Evolutionary conservation across 441 rosid genomes (phyloP), one percentile per base, ranked within the genome.

Genomic region (Bocquillonia castaneifolia): DNA sequence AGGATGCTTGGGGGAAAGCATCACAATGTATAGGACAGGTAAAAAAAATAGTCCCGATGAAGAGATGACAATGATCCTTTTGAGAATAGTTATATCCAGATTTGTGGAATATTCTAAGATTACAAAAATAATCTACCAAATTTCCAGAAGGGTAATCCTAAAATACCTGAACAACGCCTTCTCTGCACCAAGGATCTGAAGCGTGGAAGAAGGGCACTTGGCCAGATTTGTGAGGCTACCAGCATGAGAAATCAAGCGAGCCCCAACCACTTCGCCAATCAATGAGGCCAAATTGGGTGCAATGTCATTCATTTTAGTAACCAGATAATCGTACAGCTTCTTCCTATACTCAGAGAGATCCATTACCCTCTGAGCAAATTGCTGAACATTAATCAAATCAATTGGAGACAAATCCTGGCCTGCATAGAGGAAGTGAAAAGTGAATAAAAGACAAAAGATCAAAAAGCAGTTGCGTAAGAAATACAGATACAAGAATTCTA

Each of bases 161-260:
- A 64, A 61, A 39, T 40, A 89, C 98, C 98, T 92, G 85, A 95
- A 95, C 57, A 95, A 89, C 12, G 97, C 99, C 78, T 90, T 95
- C 81, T 92, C 98, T 1, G 97, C 99, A 55, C 97, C 98, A 66
- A 90, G 98, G 70, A 95, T 90, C 84, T 92, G 98, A 79, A 95
- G 96, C 53, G 99, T 95, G 28, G 97, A 90, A 76, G 98, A 92
- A 71, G 99, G 96, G 82, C 95, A 89, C 67, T 92, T 95, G 5
- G 99, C 98, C 76, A 92, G 88, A 82, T 92, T 95, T n/a, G 96
- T 88, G 63, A 92, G 92, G 87, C 98, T 95, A 45, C 99, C 99
- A 64, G 96, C 99, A 83, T 92, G 99, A 52, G 98, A 90, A 60
- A 92, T 92, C 81, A 92, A 71, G 31, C 99, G 91, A 51, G 98